These are phyloP conservation scores for Brassica hybrid DNA, from an alignment of 441 rosid genomes.

Conservation along the genomic window DNA sequence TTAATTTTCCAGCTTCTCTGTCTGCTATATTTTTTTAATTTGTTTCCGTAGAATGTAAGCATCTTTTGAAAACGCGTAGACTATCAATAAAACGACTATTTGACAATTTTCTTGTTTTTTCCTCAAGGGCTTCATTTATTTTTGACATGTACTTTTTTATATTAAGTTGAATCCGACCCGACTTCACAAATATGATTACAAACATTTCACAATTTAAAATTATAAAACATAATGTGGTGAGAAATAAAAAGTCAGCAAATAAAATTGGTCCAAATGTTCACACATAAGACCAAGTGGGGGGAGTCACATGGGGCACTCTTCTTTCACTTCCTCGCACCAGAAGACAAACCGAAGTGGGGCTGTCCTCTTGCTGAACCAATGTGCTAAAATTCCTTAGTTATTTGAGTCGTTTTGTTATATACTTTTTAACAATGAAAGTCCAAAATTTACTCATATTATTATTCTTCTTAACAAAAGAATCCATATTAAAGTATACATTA, in stretches of 20 bases:
- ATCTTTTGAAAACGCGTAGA: slow-evolving; percentile 34
- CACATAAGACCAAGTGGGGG: slow-evolving; percentile 34
- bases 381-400: slow-evolving; percentile 29
- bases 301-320: slow-evolving; percentile 38
- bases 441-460: slow-evolving; percentile 16
- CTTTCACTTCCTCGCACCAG: slow-evolving; percentile 28
- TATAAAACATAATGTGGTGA: slow-evolving; percentile 1
- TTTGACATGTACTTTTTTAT: slow-evolving; percentile 29
- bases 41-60: slow-evolving; percentile 18
- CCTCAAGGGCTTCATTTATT: slow-evolving; percentile 22
- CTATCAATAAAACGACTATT: slow-evolving; percentile 31
- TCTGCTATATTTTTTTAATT: background rate
- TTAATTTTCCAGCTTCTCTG: background rate
- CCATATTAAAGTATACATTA: slow-evolving; percentile 25
- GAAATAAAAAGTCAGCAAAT: slow-evolving; percentile 28
- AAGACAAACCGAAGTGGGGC: slow-evolving; percentile 37
- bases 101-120: background rate
- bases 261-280: slow-evolving; percentile 43
- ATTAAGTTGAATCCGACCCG: slow-evolving; percentile 6
- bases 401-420: slow-evolving; percentile 30
- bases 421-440: slow-evolving; percentile 30
- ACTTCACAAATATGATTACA: slow-evolving; percentile 22
- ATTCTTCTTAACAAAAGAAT: background rate
- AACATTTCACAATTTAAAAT: slow-evolving; percentile 10
- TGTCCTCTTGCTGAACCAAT: slow-evolving; percentile 41